phyloP scores from a whole-genome alignment of 78 protist genomes.

The slime mould (Dictyostelium discoideum) region dicty_2.7 NC_007089.4:1591001-1591500 shows the following conservation, averaged over 20 bases:
- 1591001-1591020: slow-evolving; percentile 23
- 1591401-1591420: slow-evolving; percentile 38
- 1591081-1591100: background rate
- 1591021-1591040: slow-evolving; percentile 9
- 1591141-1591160: slow-evolving; percentile 36
- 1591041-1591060: slow-evolving; percentile 20
- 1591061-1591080: background rate
- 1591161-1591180: slow-evolving; percentile 27
- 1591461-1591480: background rate
- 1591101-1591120: slow-evolving; percentile 2
- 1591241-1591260: slow-evolving; percentile 57
- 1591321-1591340: slow-evolving; percentile 19
- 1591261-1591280: slow-evolving; percentile 52
- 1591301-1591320: slow-evolving; percentile 51
- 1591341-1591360: slow-evolving; percentile 49
- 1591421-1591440: slow-evolving; percentile 18
- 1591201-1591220: slow-evolving; percentile 45
- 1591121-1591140: slow-evolving; percentile 42
- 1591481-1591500: background rate
- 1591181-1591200: background rate
- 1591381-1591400: slow-evolving; percentile 29
- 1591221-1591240: slow-evolving; percentile 73
- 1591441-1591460: background rate
- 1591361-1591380: slow-evolving; percentile 26
- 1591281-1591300: slow-evolving; percentile 50